A percentile compares a stretch with the other conserved stretches of the same genome.
Evolutionary conservation across 1,284 basidiomycete genomes (phyloP).

Genomic region (Fomes fomentarius): DNA sequence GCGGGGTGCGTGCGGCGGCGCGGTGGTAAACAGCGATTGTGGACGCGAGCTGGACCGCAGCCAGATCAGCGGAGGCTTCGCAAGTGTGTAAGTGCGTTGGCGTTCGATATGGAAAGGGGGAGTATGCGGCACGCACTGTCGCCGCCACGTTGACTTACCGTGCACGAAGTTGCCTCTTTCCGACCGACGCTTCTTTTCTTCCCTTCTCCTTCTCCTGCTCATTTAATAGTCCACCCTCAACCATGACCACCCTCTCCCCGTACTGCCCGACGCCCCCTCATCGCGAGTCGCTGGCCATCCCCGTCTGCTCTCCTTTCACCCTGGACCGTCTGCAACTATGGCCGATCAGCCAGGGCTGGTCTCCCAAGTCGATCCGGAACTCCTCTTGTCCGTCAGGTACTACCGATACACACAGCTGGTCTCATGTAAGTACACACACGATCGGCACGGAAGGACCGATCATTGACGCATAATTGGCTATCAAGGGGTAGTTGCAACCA

Average conservation of each 20-base stretch:
- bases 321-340: neutral
- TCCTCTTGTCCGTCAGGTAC: constrained; percentile 5
- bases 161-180: neutral
- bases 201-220: neutral
- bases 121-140: neutral
- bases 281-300: neutral
- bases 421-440: too few relatives aligned
- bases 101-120: neutral
- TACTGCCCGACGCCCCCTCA: constrained; percentile 1
- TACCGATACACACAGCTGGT: constrained; percentile 8
- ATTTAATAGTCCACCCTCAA: neutral
- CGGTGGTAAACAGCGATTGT: too few relatives aligned
- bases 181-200: constrained; percentile 1
- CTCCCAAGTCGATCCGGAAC: neutral
- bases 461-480: too few relatives aligned
- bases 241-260: neutral
- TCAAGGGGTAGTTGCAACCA: constrained; percentile 27
- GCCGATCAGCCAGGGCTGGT: neutral
- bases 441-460: too few relatives aligned
- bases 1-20: too few relatives aligned
- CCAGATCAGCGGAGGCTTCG: too few relatives aligned
- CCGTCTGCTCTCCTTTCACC: neutral
- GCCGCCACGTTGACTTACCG: constrained; percentile 2
- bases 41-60: too few relatives aligned
- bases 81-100: too few relatives aligned